Conservation (phyloP, 1,284 basidiomycete genomes). For the Phenoliferia sp. region DNA sequence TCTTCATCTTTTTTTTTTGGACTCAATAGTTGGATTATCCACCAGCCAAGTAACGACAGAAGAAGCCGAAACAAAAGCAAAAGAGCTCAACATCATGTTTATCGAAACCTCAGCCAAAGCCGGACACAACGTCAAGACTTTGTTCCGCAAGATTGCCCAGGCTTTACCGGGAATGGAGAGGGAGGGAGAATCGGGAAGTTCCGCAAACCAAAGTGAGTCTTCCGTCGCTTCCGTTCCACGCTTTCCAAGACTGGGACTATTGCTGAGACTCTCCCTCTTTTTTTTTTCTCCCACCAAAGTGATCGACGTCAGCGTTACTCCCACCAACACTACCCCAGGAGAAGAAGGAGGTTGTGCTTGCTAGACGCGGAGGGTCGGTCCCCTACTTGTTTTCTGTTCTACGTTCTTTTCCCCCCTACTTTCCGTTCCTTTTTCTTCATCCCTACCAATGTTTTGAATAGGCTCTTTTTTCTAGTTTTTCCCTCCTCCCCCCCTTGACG, state of each 20-base stretch:
- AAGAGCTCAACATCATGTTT: slow-evolving; percentile 92
- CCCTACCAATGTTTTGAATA: too few species aligned
- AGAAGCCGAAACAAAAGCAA: slow-evolving; percentile 89
- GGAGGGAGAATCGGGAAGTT: slow-evolving; percentile 57
- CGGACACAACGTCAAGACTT: slow-evolving; percentile 96
- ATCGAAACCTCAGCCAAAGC: slow-evolving; percentile 99
- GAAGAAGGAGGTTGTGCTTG: slow-evolving; percentile 35
- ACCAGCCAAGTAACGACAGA: slow-evolving; percentile 98
- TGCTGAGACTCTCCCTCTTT: slow-evolving; percentile 6
- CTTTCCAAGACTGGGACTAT: not conserved
- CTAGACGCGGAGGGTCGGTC: too few species aligned
- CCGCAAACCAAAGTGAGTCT: slow-evolving; percentile 47
- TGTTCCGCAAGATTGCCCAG: slow-evolving; percentile 99
- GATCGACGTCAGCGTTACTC: slow-evolving; percentile 37
- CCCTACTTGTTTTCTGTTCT: too few species aligned
- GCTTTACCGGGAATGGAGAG: slow-evolving; percentile 94
- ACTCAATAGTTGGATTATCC: slow-evolving; percentile 41
- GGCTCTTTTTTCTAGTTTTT: too few species aligned
- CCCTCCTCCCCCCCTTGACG: too few species aligned
- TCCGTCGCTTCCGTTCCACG: not conserved
- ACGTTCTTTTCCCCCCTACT: too few species aligned
- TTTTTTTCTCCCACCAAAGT: slow-evolving; percentile 20
- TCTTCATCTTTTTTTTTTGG: slow-evolving; percentile 11
- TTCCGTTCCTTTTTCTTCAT: too few species aligned
- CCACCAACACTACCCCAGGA: slow-evolving; percentile 33